Evolutionary conservation across 2,329 filamentous ascomycete species (phyloP).

Genomic region (Daldinia eschscholtzii): DNA sequence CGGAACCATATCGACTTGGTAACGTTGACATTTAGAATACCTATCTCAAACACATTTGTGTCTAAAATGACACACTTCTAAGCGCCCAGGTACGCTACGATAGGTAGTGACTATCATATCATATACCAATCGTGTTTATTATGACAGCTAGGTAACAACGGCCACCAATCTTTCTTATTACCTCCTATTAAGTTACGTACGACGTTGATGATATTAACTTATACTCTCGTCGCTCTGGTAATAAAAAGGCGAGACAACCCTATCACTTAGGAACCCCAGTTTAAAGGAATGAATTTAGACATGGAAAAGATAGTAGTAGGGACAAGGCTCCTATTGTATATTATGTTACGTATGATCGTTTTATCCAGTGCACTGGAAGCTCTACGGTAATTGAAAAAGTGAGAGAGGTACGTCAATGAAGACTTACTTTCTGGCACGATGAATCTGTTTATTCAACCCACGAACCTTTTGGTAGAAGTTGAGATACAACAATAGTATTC

Average conservation of each 20-base stretch:
- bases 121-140: too few relatives aligned
- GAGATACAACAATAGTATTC: conserved; percentile 22
- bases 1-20: not conserved
- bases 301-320: not conserved
- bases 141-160: too few relatives aligned
- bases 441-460: not conserved
- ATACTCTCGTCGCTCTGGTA: too few relatives aligned
- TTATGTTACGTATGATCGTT: not conserved
- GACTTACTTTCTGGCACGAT: not conserved
- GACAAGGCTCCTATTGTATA: too few relatives aligned
- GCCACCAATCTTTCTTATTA: too few relatives aligned
- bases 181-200: not conserved
- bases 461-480: conserved; percentile 24
- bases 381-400: not conserved
- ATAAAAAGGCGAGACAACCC: too few relatives aligned
- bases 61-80: not conserved
- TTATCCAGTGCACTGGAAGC: not conserved
- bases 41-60: not conserved
- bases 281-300: too few relatives aligned
- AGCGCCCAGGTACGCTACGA: not conserved
- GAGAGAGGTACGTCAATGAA: not conserved
- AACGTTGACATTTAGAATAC: not conserved
- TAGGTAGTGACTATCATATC: not conserved
- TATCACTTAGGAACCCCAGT: too few relatives aligned
- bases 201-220: too few relatives aligned